These are phyloP conservation scores for Euphorbia tirucalli DNA, from an alignment of 345 rosid species.

Conservation along the genomic window DNA sequence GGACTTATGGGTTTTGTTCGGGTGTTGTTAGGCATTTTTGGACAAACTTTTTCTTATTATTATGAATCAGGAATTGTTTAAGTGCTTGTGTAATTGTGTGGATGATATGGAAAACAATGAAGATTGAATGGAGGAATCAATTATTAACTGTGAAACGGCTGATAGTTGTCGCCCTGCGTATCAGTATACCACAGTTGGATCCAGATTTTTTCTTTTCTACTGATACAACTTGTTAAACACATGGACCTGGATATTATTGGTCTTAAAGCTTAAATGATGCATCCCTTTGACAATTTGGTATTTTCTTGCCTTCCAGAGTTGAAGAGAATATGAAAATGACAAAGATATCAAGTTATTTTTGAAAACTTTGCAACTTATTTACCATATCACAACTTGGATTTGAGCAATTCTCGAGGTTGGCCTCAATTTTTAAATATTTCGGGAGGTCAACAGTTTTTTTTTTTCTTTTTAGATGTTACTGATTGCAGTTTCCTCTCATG, in stretches of 20 bases:
- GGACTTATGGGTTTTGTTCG: not conserved
- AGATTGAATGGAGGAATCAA: constrained; percentile 2
- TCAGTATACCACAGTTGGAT: too few species aligned
- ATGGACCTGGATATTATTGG: not conserved
- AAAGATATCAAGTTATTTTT: not conserved
- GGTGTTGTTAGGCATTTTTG: not conserved
- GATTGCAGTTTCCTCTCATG: constrained; percentile 9
- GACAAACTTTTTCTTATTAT: too few species aligned
- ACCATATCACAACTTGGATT: not conserved
- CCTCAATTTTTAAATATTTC: not conserved
- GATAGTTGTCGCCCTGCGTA: too few species aligned
- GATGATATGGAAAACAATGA: not conserved
- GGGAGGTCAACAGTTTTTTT: not conserved
- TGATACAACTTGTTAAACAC: not conserved
- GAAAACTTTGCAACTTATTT: too few species aligned
- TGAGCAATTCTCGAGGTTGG: not conserved
- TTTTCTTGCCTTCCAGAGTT: not conserved
- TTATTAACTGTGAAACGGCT: not conserved
- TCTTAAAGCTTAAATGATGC: not conserved
- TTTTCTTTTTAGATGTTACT: constrained; percentile 4
- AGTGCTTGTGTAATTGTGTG: not conserved
- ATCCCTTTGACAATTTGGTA: not conserved
- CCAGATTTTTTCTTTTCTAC: not conserved
- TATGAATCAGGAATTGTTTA: not conserved
- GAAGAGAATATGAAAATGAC: not conserved